Evolutionary conservation across 1,139 yeast genomes (phyloP).

Genomic region (Pichia sp.): DNA sequence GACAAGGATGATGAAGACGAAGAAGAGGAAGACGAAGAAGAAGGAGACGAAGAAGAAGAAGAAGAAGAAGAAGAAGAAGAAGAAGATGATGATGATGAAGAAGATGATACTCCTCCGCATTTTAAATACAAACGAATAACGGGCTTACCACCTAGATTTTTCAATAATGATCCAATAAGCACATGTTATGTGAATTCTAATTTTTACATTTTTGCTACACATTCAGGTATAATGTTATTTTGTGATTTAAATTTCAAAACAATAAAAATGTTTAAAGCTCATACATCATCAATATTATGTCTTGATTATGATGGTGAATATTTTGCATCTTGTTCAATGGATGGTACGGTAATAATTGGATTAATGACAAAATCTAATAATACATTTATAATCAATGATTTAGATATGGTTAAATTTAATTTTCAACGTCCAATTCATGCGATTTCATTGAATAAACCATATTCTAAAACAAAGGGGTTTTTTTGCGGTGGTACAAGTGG

Average conservation of each 20-base stretch:
- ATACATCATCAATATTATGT: conserved; percentile 75
- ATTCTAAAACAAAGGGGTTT: conserved; percentile 54
- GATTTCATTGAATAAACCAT: conserved; percentile 72
- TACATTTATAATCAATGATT: conserved; percentile 1
- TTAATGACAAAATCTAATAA: conserved; percentile 48
- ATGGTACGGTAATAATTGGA: conserved; percentile 86
- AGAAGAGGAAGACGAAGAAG: conserved; percentile 33
- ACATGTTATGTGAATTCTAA: conserved; percentile 53
- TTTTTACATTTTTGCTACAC: conserved; percentile 78
- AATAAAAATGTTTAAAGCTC: conserved; percentile 73
- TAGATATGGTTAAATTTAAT: conserved; percentile 51
- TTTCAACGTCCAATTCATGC: conserved; percentile 87
- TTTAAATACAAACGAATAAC: conserved; percentile 66
- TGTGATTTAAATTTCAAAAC: conserved; percentile 51
- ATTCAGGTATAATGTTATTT: conserved; percentile 75
- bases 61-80: conserved; percentile 17
- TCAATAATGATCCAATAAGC: conserved; percentile 72
- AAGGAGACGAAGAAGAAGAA: conserved; percentile 17
- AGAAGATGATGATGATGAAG: conserved; percentile 19
- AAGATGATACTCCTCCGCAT: conserved; percentile 64
- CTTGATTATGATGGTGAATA: conserved; percentile 64
- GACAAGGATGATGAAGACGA: conserved; percentile 25
- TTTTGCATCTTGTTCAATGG: conserved; percentile 86
- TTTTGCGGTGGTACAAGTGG: conserved; percentile 92
- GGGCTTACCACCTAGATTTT: conserved; percentile 60